Evolutionary conservation across 2,329 filamentous ascomycete species (phyloP).

Genomic region (Aspergillus phoenicis): DNA sequence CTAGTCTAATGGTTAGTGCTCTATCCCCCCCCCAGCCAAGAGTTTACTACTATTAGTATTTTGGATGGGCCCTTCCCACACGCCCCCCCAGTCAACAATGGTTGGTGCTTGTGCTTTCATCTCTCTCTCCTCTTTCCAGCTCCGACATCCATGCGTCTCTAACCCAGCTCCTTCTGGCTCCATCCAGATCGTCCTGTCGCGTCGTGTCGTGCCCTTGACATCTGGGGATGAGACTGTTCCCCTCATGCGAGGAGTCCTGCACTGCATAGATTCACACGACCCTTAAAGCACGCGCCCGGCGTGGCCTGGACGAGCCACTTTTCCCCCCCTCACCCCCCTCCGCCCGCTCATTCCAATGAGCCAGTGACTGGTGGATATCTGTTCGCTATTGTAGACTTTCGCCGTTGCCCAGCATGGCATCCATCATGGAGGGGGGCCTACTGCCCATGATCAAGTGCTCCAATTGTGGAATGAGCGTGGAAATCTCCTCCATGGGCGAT

Average conservation of each 20-base stretch:
- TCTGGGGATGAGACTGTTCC: not conserved
- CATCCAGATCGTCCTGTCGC: slow-evolving; percentile 3
- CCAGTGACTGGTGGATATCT: slow-evolving; percentile 11
- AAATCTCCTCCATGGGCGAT: slow-evolving; percentile 83
- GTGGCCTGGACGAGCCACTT: not conserved
- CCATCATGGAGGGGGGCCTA: slow-evolving; percentile 63
- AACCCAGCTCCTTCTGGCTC: not conserved
- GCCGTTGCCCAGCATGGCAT: slow-evolving; percentile 30
- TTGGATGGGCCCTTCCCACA: slow-evolving; percentile 6
- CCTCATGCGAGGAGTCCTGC: not conserved
- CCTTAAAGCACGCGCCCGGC: not conserved
- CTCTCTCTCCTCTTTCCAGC: not conserved
- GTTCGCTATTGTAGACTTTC: slow-evolving; percentile 45
- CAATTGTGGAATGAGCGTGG: slow-evolving; percentile 73
- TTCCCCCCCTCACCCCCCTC: not conserved
- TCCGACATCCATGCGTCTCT: slow-evolving; percentile 1
- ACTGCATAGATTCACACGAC: not conserved
- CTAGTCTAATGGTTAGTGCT: not conserved
- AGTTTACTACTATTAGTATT: slow-evolving; percentile 8
- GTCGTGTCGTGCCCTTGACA: not conserved
- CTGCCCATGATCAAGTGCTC: slow-evolving; percentile 88
- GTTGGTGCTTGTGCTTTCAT: not conserved
- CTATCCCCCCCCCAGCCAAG: not conserved
- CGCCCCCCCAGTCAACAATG: not conserved
- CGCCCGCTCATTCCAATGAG: slow-evolving; percentile 17